These are phyloP conservation scores for Hypoxylon sp. DNA, from an alignment of 2,329 filamentous ascomycete genomes.

Conservation along the genomic window DNA sequence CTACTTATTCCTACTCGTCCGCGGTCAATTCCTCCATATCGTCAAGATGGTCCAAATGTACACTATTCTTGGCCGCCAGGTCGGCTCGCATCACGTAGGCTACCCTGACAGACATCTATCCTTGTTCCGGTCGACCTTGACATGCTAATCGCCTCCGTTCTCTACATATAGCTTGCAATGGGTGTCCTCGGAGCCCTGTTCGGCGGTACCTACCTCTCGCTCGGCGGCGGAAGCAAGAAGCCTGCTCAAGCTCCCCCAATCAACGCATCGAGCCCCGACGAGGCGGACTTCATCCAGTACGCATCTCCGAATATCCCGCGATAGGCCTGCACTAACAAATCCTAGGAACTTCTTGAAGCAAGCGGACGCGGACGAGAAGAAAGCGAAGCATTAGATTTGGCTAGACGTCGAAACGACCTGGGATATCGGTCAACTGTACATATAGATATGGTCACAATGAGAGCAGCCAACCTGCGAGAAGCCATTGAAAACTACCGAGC, in stretches of 20 bases:
- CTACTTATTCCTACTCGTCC: slow-evolving; percentile 34
- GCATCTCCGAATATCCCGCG: slow-evolving; percentile 47
- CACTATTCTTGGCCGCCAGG: slow-evolving; percentile 68
- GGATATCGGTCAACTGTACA: slow-evolving; percentile 48
- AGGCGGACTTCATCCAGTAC: slow-evolving; percentile 75
- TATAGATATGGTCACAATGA: slow-evolving; percentile 48
- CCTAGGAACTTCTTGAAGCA: slow-evolving; percentile 62
- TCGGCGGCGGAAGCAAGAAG: slow-evolving; percentile 61
- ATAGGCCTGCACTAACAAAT: slow-evolving; percentile 38
- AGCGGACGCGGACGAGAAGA: slow-evolving; percentile 58
- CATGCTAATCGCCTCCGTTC: slow-evolving; percentile 26
- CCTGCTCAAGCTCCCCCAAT: slow-evolving; percentile 65
- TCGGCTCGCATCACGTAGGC: slow-evolving; percentile 73
- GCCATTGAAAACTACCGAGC: slow-evolving; percentile 25
- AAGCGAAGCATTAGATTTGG: slow-evolving; percentile 56
- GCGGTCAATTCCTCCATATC: slow-evolving; percentile 48
- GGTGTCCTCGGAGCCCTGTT: slow-evolving; percentile 66
- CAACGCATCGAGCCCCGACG: slow-evolving; percentile 72
- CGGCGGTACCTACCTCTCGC: slow-evolving; percentile 60
- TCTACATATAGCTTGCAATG: slow-evolving; percentile 70
- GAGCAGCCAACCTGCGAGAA: slow-evolving; percentile 30
- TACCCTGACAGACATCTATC: slow-evolving; percentile 27
- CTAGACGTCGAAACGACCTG: slow-evolving; percentile 36
- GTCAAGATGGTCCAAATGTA: slow-evolving; percentile 65
- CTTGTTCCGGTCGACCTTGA: slow-evolving; percentile 1